Base-by-base conservation (phyloP, 2,329 filamentous ascomycete genomes). In the Cladobotryum mycophilum region DNA sequence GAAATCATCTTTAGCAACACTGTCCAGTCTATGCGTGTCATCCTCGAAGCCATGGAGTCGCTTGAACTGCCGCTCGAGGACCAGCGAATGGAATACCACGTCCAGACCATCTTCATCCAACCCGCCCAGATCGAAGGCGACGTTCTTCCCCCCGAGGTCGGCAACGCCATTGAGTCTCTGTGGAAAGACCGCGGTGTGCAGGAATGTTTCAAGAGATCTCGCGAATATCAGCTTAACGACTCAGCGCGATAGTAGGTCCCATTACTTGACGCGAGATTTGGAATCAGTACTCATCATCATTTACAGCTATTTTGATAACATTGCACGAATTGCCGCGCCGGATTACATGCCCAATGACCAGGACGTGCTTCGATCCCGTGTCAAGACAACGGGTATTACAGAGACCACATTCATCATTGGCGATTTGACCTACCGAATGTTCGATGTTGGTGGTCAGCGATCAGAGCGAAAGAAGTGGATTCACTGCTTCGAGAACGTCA, bases 401-500 rank as follows among this genome's bases (percentile, higher is more conserved):
- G 90, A 96, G 74, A 96, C 91, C 18, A 93, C 88, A 33, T 96
- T 96, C 74, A 93, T 93, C 68, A 95, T 95, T 59, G 90, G 89
- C 59, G 88, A 96, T 64, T 77, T 96, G 58, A 96, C 90, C 52
- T 96, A 96, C 76, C 84, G 90, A 60, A 96, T 96, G 91, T 96
- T 96, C 72, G 91, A 96, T 64, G 91, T 96, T 42, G 91, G 91
- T 79, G 92, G 91, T 58, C 91, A 96, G 73, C 83, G 91, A 68
- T 96, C 89, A 6, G 91, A 96, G 74, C 85, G 91, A 68, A 96
- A 96, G 86, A 96, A 96, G 82, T 96, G 91, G 91, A 96, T 96
- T 62, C 91, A 96, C 76, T 96, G 91, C 76, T 96, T 96, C 72
- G 91, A 96, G 76, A 96, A 96, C 63, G 91, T 96, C 64, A 96